A percentile compares a stretch with the other conserved stretches of the same genome.
Evolutionary conservation across 352 stramenopile genomes (phyloP).

Genomic region (Globisporangium paroecandrum): DNA sequence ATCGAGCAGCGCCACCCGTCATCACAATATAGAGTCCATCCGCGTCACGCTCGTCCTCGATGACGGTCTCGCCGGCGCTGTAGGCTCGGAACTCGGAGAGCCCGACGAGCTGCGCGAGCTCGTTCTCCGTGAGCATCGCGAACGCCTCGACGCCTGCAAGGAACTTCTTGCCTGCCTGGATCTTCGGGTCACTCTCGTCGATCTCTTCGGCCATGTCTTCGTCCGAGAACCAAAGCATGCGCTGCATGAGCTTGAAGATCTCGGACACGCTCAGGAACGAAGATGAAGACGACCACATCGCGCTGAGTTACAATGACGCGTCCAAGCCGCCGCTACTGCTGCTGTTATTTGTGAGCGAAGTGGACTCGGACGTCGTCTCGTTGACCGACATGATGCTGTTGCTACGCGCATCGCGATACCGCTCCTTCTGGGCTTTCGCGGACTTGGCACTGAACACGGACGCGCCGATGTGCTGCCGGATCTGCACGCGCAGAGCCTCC

Average conservation of each 20-base stretch:
- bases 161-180: conserved; percentile 52
- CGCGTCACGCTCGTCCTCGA: conserved; percentile 39
- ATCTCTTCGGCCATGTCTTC: conserved; percentile 52
- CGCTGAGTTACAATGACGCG: conserved; percentile 16
- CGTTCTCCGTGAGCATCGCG: conserved; percentile 50
- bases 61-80: conserved; percentile 35
- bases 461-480: conserved; percentile 41
- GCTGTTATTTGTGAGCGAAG: conserved; percentile 15
- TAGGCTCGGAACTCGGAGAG: conserved; percentile 42
- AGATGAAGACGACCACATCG: conserved; percentile 25
- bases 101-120: conserved; percentile 47
- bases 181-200: conserved; percentile 48
- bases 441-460: conserved; percentile 10
- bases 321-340: neutral
- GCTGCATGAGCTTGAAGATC: conserved; percentile 32
- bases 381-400: conserved; percentile 14
- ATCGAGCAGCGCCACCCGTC: conserved; percentile 34
- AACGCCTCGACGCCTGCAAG: conserved; percentile 52
- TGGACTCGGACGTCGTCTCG: conserved; percentile 14
- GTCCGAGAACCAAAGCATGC: conserved; percentile 43
- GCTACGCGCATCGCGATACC: conserved; percentile 10
- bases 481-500: conserved; percentile 39
- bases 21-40: conserved; percentile 61
- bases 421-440: conserved; percentile 10
- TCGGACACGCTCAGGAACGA: conserved; percentile 22